Base-by-base conservation (phyloP, 2,329 filamentous ascomycete species). In the Exophiala mesophila region DNA sequence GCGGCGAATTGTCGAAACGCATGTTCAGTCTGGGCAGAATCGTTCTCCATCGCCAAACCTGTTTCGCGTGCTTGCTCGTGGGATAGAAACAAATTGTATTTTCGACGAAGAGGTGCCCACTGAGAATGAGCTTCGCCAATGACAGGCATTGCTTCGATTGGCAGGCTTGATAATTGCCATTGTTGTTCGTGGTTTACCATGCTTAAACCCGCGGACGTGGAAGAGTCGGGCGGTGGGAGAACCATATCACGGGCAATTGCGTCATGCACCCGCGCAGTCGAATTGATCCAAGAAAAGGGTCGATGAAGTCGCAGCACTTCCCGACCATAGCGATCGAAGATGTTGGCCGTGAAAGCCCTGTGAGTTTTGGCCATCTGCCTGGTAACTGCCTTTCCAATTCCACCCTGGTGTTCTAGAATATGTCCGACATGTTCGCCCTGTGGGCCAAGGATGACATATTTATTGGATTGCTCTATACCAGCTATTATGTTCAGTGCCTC, bases 401-500 rank as follows among this genome's bases (percentile, higher is more conserved):
- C 76, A 45, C 74, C 74, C 34, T 82, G 79, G 54, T 74, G 71
- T 59, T 83, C 79, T 21, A 77, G 78, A 56, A 83, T 73, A 52
- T 78, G 82, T 9, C 79, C 79, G 31, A 82, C 69, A 49, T 80
- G 78, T 44, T 77, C 74, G 4, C 79, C 79, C 39, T 74, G 68
- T 2, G 77, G 77, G 61, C 82, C 76, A 69, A 82, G 74, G 36
- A 83, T 80, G 10, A 80, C 71, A 57, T 83, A 83, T 58, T 72
- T 71, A 55, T 82, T 82, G 9, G 79, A 78, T 58, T 83, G 79
- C 59, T 83, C 79, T 51, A 82, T 82, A 1, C 79, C 78, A 59
- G 81, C 63, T 55, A 83, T 68, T 7, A 82, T 67, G 59, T 82
- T 82, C 74, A 81, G 79, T 65, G 82, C 71, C 56, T 82, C 79